These are phyloP conservation scores for Kernera saxatilis DNA, from an alignment of 345 rosid genomes.

Conservation along the genomic window DNA sequence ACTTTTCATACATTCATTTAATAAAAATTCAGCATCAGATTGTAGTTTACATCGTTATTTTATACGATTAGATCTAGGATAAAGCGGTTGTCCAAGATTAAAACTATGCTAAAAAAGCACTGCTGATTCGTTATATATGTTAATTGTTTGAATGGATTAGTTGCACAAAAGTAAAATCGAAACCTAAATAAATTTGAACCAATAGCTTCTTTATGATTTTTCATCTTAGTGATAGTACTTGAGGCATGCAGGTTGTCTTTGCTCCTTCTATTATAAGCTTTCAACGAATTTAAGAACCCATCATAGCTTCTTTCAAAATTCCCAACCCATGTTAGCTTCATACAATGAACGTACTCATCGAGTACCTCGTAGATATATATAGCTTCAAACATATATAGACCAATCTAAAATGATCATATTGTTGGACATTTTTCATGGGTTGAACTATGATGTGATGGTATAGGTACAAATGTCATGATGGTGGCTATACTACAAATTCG, in stretches of 20 bases:
- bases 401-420: background rate
- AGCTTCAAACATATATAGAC: conserved; percentile 7
- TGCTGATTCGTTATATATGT: background rate
- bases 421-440: background rate
- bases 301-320: conserved; percentile 9
- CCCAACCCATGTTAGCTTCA: conserved; percentile 10
- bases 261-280: background rate
- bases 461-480: conserved; percentile 5
- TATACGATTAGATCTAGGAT: no score
- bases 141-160: background rate
- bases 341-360: conserved; percentile 5
- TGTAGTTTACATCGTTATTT: no score
- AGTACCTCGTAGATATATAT: conserved; percentile 20
- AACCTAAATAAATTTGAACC: background rate
- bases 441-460: background rate
- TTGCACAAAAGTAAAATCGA: background rate
- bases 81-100: no score
- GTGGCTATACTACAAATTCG: background rate
- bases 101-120: background rate
- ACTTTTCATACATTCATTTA: background rate
- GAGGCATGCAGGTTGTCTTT: conserved; percentile 2
- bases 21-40: no score
- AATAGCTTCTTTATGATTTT: background rate
- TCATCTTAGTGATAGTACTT: conserved; percentile 13
- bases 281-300: conserved; percentile 11